These are phyloP conservation scores for Penicillium nucicola DNA, from an alignment of 495 filamentous ascomycete genomes.

Conservation along the genomic window DNA sequence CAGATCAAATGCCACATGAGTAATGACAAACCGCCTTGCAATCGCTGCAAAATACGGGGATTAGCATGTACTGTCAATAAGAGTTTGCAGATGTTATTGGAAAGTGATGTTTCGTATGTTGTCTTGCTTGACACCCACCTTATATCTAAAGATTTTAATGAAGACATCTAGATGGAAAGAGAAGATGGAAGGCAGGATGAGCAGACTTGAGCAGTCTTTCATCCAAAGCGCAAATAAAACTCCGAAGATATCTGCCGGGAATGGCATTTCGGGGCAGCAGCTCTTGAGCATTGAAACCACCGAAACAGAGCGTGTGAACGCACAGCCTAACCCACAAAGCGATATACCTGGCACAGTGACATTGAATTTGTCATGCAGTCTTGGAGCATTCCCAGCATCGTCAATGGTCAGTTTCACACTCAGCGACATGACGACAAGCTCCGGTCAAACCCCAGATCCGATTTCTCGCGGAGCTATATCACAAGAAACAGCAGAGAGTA, in stretches of 20 bases:
- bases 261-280: too few species aligned
- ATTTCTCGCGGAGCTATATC: background rate
- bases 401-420: constrained; percentile 3
- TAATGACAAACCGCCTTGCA: constrained; percentile 3
- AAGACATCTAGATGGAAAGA: constrained; percentile 2
- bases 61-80: constrained; percentile 9
- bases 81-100: constrained; percentile 10
- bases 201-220: constrained; percentile 1
- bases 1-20: constrained; percentile 12
- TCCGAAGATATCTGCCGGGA: background rate
- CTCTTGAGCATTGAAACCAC: too few species aligned
- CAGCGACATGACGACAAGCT: background rate
- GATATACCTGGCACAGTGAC: background rate
- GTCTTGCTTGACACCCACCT: background rate
- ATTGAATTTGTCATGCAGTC: constrained; percentile 3
- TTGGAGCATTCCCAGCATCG: constrained; percentile 4
- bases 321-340: too few species aligned
- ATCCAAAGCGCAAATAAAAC: background rate
- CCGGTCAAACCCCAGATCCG: background rate
- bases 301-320: too few species aligned
- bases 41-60: constrained; percentile 7
- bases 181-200: constrained; percentile 4
- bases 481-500: background rate
- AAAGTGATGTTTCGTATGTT: constrained; percentile 9
- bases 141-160: too few species aligned